Percentiles rank a stretch among this genome's conserved stretches.
Evolutionary conservation across 345 rosid species (phyloP).

Genomic region (Combretum micranthum): DNA sequence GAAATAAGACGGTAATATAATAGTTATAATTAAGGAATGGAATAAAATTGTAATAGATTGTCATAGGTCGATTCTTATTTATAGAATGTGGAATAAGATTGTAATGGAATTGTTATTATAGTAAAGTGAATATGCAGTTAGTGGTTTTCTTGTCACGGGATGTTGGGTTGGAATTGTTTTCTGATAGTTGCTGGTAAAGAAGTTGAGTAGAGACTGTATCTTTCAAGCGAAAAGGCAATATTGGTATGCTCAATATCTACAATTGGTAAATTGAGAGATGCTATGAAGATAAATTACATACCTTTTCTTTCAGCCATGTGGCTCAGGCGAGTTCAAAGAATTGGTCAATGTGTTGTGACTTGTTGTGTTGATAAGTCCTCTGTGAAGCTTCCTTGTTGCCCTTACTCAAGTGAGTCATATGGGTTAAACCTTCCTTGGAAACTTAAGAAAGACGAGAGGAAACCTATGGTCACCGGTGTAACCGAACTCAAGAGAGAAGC

Average conservation of each 20-base stretch:
- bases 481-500: constrained; percentile 37
- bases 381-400: constrained; percentile 12
- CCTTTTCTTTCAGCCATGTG: constrained; percentile 13
- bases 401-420: constrained; percentile 14
- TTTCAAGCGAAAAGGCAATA: not conserved
- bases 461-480: constrained; percentile 39
- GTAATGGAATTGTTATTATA: too few relatives aligned
- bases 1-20: too few relatives aligned
- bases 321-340: constrained; percentile 3
- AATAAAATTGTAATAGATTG: too few relatives aligned
- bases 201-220: not conserved
- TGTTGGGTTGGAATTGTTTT: too few relatives aligned
- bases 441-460: constrained; percentile 33
- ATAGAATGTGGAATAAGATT: too few relatives aligned
- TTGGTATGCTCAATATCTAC: not conserved
- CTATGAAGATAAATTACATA: too few relatives aligned
- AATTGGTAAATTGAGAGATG: too few relatives aligned
- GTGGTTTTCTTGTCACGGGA: too few relatives aligned
- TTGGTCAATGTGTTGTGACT: constrained; percentile 4
- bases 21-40: too few relatives aligned
- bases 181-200: too few relatives aligned
- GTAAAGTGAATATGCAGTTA: too few relatives aligned
- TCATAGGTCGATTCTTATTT: too few relatives aligned
- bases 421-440: constrained; percentile 25
- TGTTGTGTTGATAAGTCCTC: not conserved